A percentile compares a stretch with the other conserved stretches of the same genome.
These are phyloP conservation scores for Orbilia blumenaviensis DNA, from an alignment of 2,329 filamentous ascomycete species.

Conservation along the genomic window DNA sequence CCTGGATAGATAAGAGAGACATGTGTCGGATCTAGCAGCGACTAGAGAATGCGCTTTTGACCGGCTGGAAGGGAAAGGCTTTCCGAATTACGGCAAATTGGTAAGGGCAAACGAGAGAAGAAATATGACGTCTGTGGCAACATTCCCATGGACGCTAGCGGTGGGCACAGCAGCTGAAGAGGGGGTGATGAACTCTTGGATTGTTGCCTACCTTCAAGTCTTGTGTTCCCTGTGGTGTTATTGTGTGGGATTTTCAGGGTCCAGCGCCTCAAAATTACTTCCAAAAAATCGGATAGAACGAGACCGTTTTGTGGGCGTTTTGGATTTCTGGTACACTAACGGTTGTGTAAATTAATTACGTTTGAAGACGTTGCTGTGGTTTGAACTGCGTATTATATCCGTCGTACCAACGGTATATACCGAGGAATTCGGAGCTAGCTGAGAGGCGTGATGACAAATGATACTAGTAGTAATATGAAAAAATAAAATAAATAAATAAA, in stretches of 20 bases:
- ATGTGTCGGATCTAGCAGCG: slow-evolving; percentile 28
- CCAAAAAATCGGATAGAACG: slow-evolving; percentile 5
- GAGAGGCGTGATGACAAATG: slow-evolving; percentile 35
- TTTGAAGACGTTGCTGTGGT: not conserved
- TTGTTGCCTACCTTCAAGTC: slow-evolving; percentile 49
- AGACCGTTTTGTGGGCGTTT: slow-evolving; percentile 28
- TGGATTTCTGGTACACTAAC: slow-evolving; percentile 18
- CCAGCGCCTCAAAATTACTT: slow-evolving; percentile 32
- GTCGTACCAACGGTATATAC: not conserved
- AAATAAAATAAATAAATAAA: too few relatives aligned
- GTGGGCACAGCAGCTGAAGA: slow-evolving; percentile 30
- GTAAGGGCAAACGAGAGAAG: slow-evolving; percentile 39
- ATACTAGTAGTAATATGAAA: too few relatives aligned
- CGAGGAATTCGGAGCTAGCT: not conserved
- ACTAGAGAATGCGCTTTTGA: slow-evolving; percentile 40
- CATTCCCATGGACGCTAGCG: slow-evolving; percentile 46
- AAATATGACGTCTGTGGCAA: slow-evolving; percentile 52
- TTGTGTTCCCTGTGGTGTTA: slow-evolving; percentile 17
- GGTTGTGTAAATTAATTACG: not conserved
- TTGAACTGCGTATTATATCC: not conserved
- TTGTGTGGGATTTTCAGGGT: slow-evolving; percentile 44
- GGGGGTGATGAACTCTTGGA: not conserved
- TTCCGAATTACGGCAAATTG: slow-evolving; percentile 50
- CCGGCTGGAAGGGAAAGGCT: slow-evolving; percentile 28
- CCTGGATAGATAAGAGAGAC: not conserved